Evolutionary conservation across 495 filamentous ascomycete genomes (phyloP), one percentile per base, ranked within the genome.

Genomic region (Penicillium macrosclerotiorum): DNA sequence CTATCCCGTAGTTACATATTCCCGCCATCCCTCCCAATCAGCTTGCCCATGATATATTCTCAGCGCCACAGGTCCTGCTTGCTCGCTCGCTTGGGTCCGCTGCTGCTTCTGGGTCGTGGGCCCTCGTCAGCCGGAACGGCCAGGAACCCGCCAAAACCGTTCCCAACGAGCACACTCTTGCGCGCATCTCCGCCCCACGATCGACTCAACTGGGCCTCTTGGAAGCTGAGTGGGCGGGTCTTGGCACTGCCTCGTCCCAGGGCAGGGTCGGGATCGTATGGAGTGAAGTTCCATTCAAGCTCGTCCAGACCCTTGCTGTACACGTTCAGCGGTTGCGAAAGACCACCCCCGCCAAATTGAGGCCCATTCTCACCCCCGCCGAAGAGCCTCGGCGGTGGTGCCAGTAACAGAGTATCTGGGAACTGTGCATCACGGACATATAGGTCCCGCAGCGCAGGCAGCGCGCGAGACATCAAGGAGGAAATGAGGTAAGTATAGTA

Each of bases 401-500:
- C 76, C 2, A 90, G 74, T 18, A 88, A 80, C 14, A 96, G 73
- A 0, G 71, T 69, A 29, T 94, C 88, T 17, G 88, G 80, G 60
- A 97, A 95, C 43, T 77, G 67, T 8, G 83, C 71, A 54, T 96
- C 90, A 8, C 88, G 86, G 30, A 96, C 93, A 64, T 94, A 97
- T 19, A 97, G 74, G 14, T 81, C 74, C 5, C 67, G 71, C 1
- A 98, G 78, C 9, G 77, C 73, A 8, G 90, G 88, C 0, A 98
- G 76, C 12, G 77, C 73, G 45, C 84, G 81, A n/a, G 79, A 75
- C 51, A 89, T 79, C 24, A 98, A 75, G 5, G 87, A 93, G 27
- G 77, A 76, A 17, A 90, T 78, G n/a, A 98, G 80, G 69, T 95
- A 95, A 33, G 74, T 71, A 62, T 98, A 95, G 71, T 95, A 94